These are phyloP conservation scores for Sarocladium brachiariae DNA, from an alignment of 2,329 filamentous ascomycete species.

Conservation along the genomic window DNA sequence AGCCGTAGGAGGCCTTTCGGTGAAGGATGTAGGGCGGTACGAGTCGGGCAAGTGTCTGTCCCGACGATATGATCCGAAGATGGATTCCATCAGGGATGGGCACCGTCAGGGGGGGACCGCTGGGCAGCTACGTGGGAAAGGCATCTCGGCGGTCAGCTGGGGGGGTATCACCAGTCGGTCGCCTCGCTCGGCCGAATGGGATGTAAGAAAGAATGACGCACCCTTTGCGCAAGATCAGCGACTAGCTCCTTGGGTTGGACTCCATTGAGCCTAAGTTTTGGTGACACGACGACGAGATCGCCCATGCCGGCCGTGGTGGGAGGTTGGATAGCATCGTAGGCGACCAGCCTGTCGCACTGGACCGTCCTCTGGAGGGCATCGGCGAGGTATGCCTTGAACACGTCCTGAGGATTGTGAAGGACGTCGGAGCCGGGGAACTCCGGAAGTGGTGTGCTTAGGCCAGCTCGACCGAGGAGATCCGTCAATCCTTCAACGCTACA, in stretches of 20 bases:
- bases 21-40: conserved; percentile 18
- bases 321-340: conserved; percentile 21
- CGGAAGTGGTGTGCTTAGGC: conserved; percentile 17
- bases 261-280: conserved; percentile 16
- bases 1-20: conserved; percentile 15
- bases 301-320: conserved; percentile 20
- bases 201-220: conserved; percentile 11
- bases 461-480: conserved; percentile 16
- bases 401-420: conserved; percentile 20
- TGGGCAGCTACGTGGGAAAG: conserved; percentile 16
- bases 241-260: conserved; percentile 15
- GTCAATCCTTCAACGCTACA: conserved; percentile 17
- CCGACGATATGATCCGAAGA: conserved; percentile 16
- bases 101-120: conserved; percentile 16
- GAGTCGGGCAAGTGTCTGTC: conserved; percentile 17
- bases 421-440: conserved; percentile 17
- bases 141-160: background rate
- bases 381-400: conserved; percentile 20
- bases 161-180: background rate
- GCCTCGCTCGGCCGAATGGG: background rate
- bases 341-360: conserved; percentile 15
- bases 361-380: conserved; percentile 17
- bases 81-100: conserved; percentile 20
- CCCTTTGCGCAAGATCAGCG: conserved; percentile 16
- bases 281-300: conserved; percentile 20